Evolutionary conservation across 1,284 basidiomycete species (phyloP), one percentile per base, ranked within the genome.

Genomic region (Melampsora larici-populina): DNA sequence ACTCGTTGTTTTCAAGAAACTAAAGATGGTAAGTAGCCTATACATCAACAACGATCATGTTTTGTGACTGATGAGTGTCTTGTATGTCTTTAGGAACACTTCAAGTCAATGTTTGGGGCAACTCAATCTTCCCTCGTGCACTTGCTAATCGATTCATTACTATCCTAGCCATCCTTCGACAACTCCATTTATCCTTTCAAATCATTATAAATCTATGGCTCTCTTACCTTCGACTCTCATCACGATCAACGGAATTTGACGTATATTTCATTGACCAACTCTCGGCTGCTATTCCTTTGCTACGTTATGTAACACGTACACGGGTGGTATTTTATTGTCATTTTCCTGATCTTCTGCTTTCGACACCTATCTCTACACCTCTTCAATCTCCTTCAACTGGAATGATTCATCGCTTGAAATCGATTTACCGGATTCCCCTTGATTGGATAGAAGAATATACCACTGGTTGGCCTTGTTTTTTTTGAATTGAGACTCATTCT

Each of bases 291-390:
- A 87, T 98, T 24, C 96, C 96, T 0, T 86, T 96, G 79, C 86
- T 99, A 0, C 88, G 92, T 17, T 83, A 87, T 70, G 83, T 92
- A 13, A 88, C 87, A 2, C 86, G 87, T 15, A 92, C 89, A 13
- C 89, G 92, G 0, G 91, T 97, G 31, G 89, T 99, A 21, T 99
- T 97, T 85, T 99, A 99, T 84, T 97, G 94, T 81, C 96, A 99
- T 84, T 99, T 98, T 82, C 96, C 97, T 0, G 94, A 97, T 85
- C 94, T 95, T 83, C 86, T 97, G 0, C 87, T 97, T n/a, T 83
- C 83, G 24, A 9, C 17, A 33, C 26, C 31, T 55, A 24, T 31
- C 0, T 31, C 33, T 0, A 7, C 58, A 48, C 43, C 68, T 73
- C 2, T 80, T 70, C 43, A 60, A 51, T 63, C 67, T 58, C 71